A percentile compares a stretch with the other conserved stretches of the same genome.
phyloP scores from a whole-genome alignment of 2,329 filamentous ascomycete species.

The Claviceps digitariae region DNA sequence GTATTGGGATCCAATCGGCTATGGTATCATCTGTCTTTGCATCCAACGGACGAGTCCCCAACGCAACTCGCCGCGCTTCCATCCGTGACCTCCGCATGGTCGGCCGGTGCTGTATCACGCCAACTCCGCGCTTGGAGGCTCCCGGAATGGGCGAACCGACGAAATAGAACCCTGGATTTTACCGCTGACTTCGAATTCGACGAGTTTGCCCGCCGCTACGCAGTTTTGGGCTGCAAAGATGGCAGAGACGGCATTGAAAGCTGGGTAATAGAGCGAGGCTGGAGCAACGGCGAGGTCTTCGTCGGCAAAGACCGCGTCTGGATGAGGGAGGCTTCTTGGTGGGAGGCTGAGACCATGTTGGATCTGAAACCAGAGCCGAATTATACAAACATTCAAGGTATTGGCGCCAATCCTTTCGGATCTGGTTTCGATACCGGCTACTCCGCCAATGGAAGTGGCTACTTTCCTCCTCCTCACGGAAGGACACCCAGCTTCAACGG shows the following conservation, averaged over 20 bases:
- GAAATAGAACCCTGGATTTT: slow-evolving; percentile 84
- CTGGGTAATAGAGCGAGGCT: slow-evolving; percentile 88
- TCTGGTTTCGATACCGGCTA: slow-evolving; percentile 56
- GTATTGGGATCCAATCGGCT: slow-evolving; percentile 72
- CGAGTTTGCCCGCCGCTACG: slow-evolving; percentile 78
- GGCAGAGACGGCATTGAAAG: slow-evolving; percentile 86
- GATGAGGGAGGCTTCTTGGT: slow-evolving; percentile 92
- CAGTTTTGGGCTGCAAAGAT: slow-evolving; percentile 71
- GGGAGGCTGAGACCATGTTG: slow-evolving; percentile 94
- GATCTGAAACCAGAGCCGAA: slow-evolving; percentile 62
- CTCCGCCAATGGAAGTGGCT: slow-evolving; percentile 51
- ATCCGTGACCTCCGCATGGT: slow-evolving; percentile 74
- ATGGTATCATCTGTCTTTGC: slow-evolving; percentile 88
- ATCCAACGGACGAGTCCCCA: slow-evolving; percentile 80
- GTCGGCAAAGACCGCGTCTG: slow-evolving; percentile 85
- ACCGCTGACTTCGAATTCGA: slow-evolving; percentile 93
- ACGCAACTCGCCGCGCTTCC: slow-evolving; percentile 58
- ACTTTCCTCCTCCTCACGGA: slow-evolving; percentile 46
- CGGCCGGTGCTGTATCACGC: slow-evolving; percentile 79
- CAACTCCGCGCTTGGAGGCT: slow-evolving; percentile 89
- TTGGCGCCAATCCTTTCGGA: slow-evolving; percentile 33
- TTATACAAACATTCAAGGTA: slow-evolving; percentile 12
- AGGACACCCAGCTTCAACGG: slow-evolving; percentile 49
- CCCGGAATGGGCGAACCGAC: slow-evolving; percentile 90
- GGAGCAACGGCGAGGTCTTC: slow-evolving; percentile 95